Conservation (phyloP, 257 asterid species). For the Solanum piurae region DNA sequence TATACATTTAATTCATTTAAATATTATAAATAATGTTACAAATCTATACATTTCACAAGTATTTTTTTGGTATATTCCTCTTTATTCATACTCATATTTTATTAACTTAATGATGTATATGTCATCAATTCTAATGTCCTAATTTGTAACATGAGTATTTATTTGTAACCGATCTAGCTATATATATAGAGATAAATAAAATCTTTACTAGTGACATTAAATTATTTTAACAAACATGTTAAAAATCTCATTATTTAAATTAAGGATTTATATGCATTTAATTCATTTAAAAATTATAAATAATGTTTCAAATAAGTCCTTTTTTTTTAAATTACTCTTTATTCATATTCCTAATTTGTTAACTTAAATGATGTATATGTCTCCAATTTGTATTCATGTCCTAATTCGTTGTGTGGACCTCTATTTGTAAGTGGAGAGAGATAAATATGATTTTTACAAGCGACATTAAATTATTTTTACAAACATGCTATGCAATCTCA, state of each 20-base stretch:
- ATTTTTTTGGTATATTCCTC: background rate
- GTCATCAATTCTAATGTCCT: too few species aligned
- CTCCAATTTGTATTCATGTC: background rate
- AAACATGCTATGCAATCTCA: too few species aligned
- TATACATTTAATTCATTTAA: background rate
- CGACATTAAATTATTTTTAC: too few species aligned
- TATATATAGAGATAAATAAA: background rate
- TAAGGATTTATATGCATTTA: background rate
- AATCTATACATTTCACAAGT: background rate
- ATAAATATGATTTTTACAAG: too few species aligned
- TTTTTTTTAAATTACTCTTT: background rate
- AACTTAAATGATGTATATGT: background rate
- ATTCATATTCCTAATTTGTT: background rate
- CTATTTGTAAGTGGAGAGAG: background rate
- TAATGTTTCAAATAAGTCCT: background rate
- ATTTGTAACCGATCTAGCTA: background rate
- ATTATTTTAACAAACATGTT: background rate
- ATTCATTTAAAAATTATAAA: background rate
- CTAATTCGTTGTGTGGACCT: background rate
- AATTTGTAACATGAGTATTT: background rate
- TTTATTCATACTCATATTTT: background rate
- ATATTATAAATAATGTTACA: background rate
- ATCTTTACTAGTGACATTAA: background rate
- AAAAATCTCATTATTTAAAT: background rate
- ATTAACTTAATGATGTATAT: too few species aligned